Conservation (phyloP, 2,329 filamentous ascomycete genomes). For the Xylaria hypoxylon region DNA sequence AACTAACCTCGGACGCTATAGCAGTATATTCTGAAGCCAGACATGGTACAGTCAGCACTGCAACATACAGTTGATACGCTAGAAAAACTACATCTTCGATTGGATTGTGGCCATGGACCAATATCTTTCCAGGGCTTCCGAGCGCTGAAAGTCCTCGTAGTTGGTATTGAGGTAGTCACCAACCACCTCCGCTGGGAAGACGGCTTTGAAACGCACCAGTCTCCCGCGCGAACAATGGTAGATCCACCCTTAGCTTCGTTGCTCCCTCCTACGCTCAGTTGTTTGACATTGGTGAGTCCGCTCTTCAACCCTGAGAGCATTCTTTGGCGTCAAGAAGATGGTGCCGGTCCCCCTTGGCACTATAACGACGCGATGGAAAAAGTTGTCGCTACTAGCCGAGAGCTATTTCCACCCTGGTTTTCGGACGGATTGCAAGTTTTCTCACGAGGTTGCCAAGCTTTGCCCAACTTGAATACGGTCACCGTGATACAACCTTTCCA, state of each 20-base stretch:
- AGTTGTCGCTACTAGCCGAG: neutral
- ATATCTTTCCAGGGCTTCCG: slow-evolving; percentile 3
- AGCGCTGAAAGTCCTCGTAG: neutral
- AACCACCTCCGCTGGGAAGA: no score
- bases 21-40: no score
- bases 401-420: neutral
- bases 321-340: no score
- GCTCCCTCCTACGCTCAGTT: slow-evolving; percentile 1
- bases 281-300: neutral
- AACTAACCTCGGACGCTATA: no score
- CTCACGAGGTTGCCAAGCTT: neutral
- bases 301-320: no score
- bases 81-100: neutral
- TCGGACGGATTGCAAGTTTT: neutral
- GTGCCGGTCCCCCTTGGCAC: no score
- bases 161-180: slow-evolving; percentile 1
- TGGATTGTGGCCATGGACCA: neutral
- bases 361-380: neutral
- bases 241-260: neutral
- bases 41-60: neutral
- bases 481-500: no score
- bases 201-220: no score
- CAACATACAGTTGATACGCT: neutral
- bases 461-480: no score
- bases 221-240: no score